Base-by-base conservation (phyloP, 108 stramenopile genomes). In the Schizochytrium sp. region DNA sequence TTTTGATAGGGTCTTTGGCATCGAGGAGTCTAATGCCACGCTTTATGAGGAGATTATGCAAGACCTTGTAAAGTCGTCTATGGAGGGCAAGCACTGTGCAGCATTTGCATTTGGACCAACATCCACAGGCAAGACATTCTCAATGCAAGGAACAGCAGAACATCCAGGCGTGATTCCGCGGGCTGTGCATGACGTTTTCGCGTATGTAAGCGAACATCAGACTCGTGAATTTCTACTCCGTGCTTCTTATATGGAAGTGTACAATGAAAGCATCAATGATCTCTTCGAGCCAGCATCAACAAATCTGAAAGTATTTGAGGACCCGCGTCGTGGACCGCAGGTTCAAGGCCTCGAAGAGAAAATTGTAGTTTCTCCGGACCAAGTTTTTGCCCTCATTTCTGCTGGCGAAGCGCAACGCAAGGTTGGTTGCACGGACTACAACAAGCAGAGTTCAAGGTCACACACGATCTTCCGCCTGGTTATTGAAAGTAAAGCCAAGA, bases 181-280 rank as follows among this genome's bases (percentile, higher is more conserved):
- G 17, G 94, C 94, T 1, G 61, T 95, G 3, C 56, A 93, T 72
- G 93, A 95, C 56, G 89, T 95, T 3, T 95, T 95, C 76, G 40
- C 46, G 40, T 89, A 89, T 59, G 91, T 92, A 88, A 90, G 57
- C n/a, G 47, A 69, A 19, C 56, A 56, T 10, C 56, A 46, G 41
- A 50, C 19, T 50, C 89, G 91, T 4, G 90, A 90, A 50, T 92
- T 92, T 12, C 56, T 87, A 4, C 90, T 94, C 57, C 59, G 72
- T 45, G 56, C 91, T 41, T 88, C 89, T 13, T 93, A 91, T 72
- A 41, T 93, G 3, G 91, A 93, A 87, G 88, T 93, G 2, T 93
- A 91, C 64, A 92, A 92, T 56, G 91, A 92, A 40, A 42, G 53
- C 50, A 90, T 92, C 59, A 88, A 87, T 15, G 91, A 92, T 38